These are phyloP conservation scores for Wickerhamiella hasegawae DNA, from an alignment of 805 yeast genomes.

Conservation along the genomic window DNA sequence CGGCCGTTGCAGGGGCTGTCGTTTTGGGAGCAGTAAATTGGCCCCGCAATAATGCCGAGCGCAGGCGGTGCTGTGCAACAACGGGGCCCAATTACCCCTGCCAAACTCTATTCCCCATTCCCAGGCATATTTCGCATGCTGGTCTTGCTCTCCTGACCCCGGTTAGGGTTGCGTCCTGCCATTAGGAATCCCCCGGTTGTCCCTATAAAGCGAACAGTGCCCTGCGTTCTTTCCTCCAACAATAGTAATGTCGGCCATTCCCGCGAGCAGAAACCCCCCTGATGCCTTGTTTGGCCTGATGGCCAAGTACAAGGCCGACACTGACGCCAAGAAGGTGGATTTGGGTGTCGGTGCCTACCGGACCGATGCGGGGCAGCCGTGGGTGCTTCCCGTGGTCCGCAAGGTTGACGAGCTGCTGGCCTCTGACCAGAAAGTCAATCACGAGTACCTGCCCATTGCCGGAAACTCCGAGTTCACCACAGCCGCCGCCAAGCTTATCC, in stretches of 20 bases:
- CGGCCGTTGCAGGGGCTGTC: too few species aligned
- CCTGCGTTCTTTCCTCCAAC: not conserved
- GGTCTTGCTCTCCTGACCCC: too few species aligned
- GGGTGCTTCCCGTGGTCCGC: constrained; percentile 64
- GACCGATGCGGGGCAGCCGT: constrained; percentile 75
- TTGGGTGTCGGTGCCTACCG: constrained; percentile 90
- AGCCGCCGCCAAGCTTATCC: constrained; percentile 52
- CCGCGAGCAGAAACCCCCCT: constrained; percentile 35
- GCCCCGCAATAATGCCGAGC: too few species aligned
- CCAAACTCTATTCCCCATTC: too few species aligned
- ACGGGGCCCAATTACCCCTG: too few species aligned
- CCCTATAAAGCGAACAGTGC: not conserved
- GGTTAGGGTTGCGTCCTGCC: not conserved
- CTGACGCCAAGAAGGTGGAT: constrained; percentile 30
- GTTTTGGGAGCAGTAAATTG: too few species aligned
- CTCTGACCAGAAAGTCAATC: constrained; percentile 36
- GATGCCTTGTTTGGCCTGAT: constrained; percentile 71
- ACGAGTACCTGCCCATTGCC: constrained; percentile 75
- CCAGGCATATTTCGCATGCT: too few species aligned
- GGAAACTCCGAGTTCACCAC: constrained; percentile 58
- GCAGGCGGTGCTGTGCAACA: too few species aligned
- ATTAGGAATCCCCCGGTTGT: not conserved
- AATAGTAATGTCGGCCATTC: constrained; percentile 8
- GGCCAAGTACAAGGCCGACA: constrained; percentile 23
- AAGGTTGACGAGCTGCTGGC: constrained; percentile 33